These are phyloP conservation scores for Penicillium cosmopolitanum DNA, from an alignment of 495 filamentous ascomycete species.

Conservation along the genomic window DNA sequence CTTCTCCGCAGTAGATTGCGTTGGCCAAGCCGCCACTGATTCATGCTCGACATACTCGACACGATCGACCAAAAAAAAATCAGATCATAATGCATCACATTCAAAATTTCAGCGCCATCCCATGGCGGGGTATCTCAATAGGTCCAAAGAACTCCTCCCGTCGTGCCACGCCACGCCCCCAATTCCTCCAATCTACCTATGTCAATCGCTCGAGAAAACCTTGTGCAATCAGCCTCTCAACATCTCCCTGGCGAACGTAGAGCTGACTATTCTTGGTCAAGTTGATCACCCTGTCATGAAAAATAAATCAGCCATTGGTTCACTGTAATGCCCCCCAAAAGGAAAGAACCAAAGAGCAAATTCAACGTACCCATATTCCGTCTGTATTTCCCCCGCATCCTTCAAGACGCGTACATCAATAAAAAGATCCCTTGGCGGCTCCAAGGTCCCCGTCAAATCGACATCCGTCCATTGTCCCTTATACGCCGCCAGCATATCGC, in stretches of 20 bases:
- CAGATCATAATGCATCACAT: constrained; percentile 6
- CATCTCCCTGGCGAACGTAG: constrained; percentile 94
- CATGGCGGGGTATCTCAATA: constrained; percentile 25
- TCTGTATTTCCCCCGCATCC: constrained; percentile 98
- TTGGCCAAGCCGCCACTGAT: not conserved
- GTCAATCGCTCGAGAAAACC: constrained; percentile 95
- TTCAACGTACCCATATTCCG: constrained; percentile 87
- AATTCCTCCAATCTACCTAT: constrained; percentile 46
- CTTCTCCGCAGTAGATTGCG: constrained; percentile 4
- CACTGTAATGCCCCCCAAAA: constrained; percentile 1
- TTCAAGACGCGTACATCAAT: constrained; percentile 97
- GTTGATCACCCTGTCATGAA: constrained; percentile 74
- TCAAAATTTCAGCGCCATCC: constrained; percentile 1
- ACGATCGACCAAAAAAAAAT: constrained; percentile 1
- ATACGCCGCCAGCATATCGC: constrained; percentile 90
- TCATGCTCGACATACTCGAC: not conserved
- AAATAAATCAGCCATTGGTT: constrained; percentile 8
- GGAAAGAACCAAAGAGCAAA: constrained; percentile 5
- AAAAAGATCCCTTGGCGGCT: constrained; percentile 93
- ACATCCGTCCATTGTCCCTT: constrained; percentile 99
- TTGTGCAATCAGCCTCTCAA: constrained; percentile 91
- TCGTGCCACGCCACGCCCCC: constrained; percentile 2
- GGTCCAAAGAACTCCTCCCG: constrained; percentile 14
- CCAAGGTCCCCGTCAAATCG: constrained; percentile 91
- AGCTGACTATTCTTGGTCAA: constrained; percentile 98